Conservation (phyloP, 768 basidiomycete species). For the Pholiota conissans region DNA sequence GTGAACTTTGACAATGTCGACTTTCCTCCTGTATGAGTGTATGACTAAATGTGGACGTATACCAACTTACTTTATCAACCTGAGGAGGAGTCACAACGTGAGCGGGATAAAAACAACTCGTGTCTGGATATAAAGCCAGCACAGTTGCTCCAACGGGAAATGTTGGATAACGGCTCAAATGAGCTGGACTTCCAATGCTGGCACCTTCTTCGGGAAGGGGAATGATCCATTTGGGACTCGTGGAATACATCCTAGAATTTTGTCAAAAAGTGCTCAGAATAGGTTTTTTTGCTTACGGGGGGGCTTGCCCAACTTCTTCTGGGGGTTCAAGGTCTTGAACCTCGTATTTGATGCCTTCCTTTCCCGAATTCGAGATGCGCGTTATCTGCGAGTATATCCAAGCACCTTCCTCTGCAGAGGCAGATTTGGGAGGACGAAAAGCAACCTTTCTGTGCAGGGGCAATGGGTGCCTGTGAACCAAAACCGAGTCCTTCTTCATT, state of each 20-base stretch:
- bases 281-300: slow-evolving; percentile 38
- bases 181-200: slow-evolving; percentile 54
- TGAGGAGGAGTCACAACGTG: slow-evolving; percentile 74
- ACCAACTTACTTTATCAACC: slow-evolving; percentile 35
- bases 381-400: slow-evolving; percentile 85
- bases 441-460: slow-evolving; percentile 79
- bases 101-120: slow-evolving; percentile 88
- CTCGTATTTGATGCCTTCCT: slow-evolving; percentile 71
- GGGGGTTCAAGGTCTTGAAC: slow-evolving; percentile 85
- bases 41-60: too few relatives aligned
- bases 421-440: slow-evolving; percentile 63
- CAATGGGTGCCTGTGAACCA: slow-evolving; percentile 60
- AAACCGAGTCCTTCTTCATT: slow-evolving; percentile 58
- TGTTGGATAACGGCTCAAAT: slow-evolving; percentile 69
- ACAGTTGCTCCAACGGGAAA: slow-evolving; percentile 73
- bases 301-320: slow-evolving; percentile 72
- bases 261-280: background rate
- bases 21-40: too few relatives aligned
- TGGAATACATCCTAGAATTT: slow-evolving; percentile 57
- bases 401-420: slow-evolving; percentile 51
- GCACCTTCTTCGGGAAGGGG: slow-evolving; percentile 78
- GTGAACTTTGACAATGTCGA: slow-evolving; percentile 46
- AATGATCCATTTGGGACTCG: slow-evolving; percentile 70
- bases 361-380: slow-evolving; percentile 69
- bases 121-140: slow-evolving; percentile 89